phyloP scores from a whole-genome alignment of 495 filamentous ascomycete species.

The Penicillium robsamsonii region DNA sequence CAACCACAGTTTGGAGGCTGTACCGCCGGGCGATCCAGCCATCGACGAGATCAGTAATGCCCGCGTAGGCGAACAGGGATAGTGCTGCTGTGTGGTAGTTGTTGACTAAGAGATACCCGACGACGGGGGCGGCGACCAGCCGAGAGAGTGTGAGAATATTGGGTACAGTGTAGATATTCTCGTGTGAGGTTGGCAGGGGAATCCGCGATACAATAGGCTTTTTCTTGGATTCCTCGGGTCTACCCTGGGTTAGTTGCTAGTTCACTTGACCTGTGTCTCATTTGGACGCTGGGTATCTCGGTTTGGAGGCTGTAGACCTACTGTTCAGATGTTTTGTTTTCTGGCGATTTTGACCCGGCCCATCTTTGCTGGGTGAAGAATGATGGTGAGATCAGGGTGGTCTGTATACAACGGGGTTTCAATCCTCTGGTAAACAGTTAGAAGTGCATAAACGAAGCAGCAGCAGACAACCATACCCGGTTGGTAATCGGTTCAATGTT shows the following conservation, averaged over 20 bases:
- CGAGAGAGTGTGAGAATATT: slow-evolving; percentile 90
- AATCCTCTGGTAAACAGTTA: slow-evolving; percentile 12
- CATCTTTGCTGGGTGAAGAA: slow-evolving; percentile 23
- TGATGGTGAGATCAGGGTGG: slow-evolving; percentile 2
- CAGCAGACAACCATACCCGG: slow-evolving; percentile 10
- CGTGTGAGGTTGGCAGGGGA: slow-evolving; percentile 53
- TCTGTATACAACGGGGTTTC: slow-evolving; percentile 1
- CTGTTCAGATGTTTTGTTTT: slow-evolving; percentile 17
- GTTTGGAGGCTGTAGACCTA: slow-evolving; percentile 14
- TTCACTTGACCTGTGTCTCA: neutral
- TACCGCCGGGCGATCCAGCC: slow-evolving; percentile 87
- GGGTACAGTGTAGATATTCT: slow-evolving; percentile 95
- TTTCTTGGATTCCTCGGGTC: slow-evolving; percentile 24
- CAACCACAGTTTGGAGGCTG: slow-evolving; percentile 88
- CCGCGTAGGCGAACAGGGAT: slow-evolving; percentile 86
- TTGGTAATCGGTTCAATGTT: slow-evolving; percentile 8
- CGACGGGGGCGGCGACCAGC: slow-evolving; percentile 75
- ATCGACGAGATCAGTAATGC: slow-evolving; percentile 86
- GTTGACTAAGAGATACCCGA: slow-evolving; percentile 87
- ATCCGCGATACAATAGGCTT: slow-evolving; percentile 49
- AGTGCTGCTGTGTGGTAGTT: slow-evolving; percentile 74
- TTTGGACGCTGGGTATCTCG: neutral
- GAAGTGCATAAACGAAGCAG: neutral
- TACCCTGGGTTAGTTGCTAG: neutral
- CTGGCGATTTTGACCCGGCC: slow-evolving; percentile 27